Percentiles rank a stretch among this genome's conserved stretches.
Conservation (phyloP, 2,329 filamentous ascomycete genomes). For the Chaetomiaceae sp. region DNA sequence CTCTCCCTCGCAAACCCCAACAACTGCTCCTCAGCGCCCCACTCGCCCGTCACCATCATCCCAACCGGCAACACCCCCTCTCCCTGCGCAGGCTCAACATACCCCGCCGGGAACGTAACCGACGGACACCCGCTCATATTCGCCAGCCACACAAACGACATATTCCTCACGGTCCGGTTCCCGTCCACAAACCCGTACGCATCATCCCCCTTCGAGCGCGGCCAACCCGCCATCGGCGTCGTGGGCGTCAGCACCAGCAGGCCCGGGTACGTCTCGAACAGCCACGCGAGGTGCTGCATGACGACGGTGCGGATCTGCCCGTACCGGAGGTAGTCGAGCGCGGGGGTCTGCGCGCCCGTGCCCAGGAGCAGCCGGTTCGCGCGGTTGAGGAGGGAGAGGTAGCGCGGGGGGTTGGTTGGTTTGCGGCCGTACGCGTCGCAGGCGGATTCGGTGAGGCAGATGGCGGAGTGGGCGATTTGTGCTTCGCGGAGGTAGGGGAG, state of each 20-base stretch:
- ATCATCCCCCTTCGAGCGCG: constrained; percentile 52
- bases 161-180: constrained; percentile 67
- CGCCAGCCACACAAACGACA: constrained; percentile 82
- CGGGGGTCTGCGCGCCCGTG: constrained; percentile 59
- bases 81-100: constrained; percentile 52
- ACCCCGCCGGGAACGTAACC: constrained; percentile 70
- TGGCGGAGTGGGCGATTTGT: constrained; percentile 70
- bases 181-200: constrained; percentile 71
- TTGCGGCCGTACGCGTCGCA: constrained; percentile 36
- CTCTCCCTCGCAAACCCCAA: constrained; percentile 55
- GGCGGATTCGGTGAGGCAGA: constrained; percentile 69
- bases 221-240: constrained; percentile 70
- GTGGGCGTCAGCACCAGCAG: constrained; percentile 77
- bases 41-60: constrained; percentile 60
- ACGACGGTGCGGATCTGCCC: constrained; percentile 69
- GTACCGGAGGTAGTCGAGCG: constrained; percentile 65
- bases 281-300: constrained; percentile 70
- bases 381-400: constrained; percentile 54
- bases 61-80: constrained; percentile 57
- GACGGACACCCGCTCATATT: constrained; percentile 78
- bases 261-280: constrained; percentile 68
- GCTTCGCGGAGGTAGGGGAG: constrained; percentile 65
- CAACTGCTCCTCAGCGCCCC: constrained; percentile 61
- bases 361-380: constrained; percentile 67
- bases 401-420: constrained; percentile 36